Evolutionary conservation across 2,329 filamentous ascomycete species (phyloP).

Genomic region (Diaporthe aspalathi): DNA sequence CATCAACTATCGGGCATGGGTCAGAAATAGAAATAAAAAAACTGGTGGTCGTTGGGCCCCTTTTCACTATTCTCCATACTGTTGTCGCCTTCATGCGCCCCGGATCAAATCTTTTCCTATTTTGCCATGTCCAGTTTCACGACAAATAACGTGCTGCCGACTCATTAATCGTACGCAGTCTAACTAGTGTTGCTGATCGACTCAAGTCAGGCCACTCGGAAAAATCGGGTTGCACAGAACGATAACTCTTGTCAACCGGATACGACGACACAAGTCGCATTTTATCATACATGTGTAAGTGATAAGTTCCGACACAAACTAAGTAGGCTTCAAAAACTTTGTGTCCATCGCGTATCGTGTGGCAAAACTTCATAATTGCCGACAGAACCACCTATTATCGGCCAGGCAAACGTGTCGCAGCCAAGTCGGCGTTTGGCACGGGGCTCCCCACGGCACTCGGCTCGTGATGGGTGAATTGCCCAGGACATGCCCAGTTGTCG

Average conservation of each 20-base stretch:
- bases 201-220: constrained; percentile 23
- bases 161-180: constrained; percentile 33
- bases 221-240: neutral
- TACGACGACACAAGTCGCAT: neutral
- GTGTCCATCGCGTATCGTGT: neutral
- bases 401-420: constrained; percentile 23
- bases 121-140: constrained; percentile 34
- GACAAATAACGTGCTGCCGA: constrained; percentile 33
- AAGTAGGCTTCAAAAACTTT: neutral
- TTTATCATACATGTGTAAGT: too few relatives aligned
- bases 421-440: constrained; percentile 21
- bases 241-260: neutral
- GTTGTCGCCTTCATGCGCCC: constrained; percentile 23
- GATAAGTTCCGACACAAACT: neutral
- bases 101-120: constrained; percentile 27
- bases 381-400: neutral
- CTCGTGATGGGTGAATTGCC: constrained; percentile 25
- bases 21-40: neutral
- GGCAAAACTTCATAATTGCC: neutral
- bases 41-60: constrained; percentile 12
- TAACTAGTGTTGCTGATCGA: constrained; percentile 28
- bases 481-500: constrained; percentile 33
- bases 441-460: constrained; percentile 34
- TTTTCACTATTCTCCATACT: constrained; percentile 24
- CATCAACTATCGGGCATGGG: constrained; percentile 21